A percentile compares a stretch with the other conserved stretches of the same genome.
These are phyloP conservation scores for Cladorrhinum sp. DNA, from an alignment of 2,329 filamentous ascomycete species.

Conservation along the genomic window DNA sequence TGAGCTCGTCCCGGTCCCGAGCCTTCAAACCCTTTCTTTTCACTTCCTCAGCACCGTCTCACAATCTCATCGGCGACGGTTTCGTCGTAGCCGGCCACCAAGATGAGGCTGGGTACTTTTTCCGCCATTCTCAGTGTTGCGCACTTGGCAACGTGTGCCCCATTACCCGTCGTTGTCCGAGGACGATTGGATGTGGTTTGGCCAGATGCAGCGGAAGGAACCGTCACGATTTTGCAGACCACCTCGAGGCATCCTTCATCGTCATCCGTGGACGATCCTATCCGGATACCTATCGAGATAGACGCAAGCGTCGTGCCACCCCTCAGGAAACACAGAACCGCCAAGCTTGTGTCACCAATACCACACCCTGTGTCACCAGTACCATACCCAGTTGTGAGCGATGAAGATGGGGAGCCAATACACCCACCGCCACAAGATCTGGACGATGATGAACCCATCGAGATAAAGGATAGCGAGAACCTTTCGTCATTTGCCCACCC, in stretches of 20 bases:
- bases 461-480: constrained; percentile 11
- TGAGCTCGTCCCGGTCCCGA: neutral
- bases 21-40: neutral
- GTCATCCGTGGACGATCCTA: neutral
- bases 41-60: neutral
- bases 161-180: constrained; percentile 11
- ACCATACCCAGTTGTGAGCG: neutral
- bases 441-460: neutral
- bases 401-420: constrained; percentile 2
- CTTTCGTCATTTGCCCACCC: constrained; percentile 5
- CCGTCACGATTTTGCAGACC: constrained; percentile 5
- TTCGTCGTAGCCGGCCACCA: neutral
- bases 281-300: neutral
- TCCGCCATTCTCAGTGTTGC: constrained; percentile 19
- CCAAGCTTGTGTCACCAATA: neutral
- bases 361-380: neutral
- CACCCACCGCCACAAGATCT: neutral
- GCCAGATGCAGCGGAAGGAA: neutral
- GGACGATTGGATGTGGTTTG: constrained; percentile 11
- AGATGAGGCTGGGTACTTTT: constrained; percentile 21
- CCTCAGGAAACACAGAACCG: constrained; percentile 9
- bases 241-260: neutral
- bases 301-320: neutral
- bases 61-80: neutral
- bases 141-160: constrained; percentile 17